Base-by-base conservation (phyloP, 306 rosid genomes). In the Vigna unguiculata region DNA sequence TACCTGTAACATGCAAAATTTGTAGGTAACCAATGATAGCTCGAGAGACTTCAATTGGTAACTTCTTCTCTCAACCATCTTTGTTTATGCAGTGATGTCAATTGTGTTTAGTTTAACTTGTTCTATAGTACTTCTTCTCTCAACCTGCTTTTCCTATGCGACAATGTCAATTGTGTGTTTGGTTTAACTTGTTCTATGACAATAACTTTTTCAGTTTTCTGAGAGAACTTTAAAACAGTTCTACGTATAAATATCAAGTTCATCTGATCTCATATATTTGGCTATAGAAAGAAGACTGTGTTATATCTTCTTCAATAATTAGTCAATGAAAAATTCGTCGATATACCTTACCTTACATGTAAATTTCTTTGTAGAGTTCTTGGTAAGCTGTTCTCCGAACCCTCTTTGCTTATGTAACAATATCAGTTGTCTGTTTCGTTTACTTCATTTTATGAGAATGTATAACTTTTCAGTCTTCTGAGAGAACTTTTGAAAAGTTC, bases 281-380 rank as follows among this genome's bases (percentile, higher is more conserved):
- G 60, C 60, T 19, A 53, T 20, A 53, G 30, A 48, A 19, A 0
- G 21, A 21, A 9, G 12, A 0, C 6, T 49, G 57, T 51, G 57
- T 3, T 51, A 51, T 17, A 10, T 19, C 57, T n/a, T 51, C 40
- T 34, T 34, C 9, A 34, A 34, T 6, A 34, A 34, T 34, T 34
- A 34, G 9, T 34, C 9, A 40, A 40, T 40, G 45, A 8, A 40
- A 40, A 40, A 34, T 40, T 40, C 45, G 45, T 2, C 45, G 45
- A 40, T 40, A 40, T 40, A 40, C 45, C 45, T 40, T 40, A 40
- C 45, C 45, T 40, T 8, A 40, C 45, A 40, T 40, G 45, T 9
- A 40, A 40, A 87, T 9, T 85, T 81, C 41, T 89, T 88, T 90
- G 80, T 53, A 2, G 71, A 84, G 34, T 68, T 72, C 82, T 60